Evolutionary conservation across 139 green algal species (phyloP), one percentile per base, ranked within the genome.

Genomic region (Pleodorina starrii): DNA sequence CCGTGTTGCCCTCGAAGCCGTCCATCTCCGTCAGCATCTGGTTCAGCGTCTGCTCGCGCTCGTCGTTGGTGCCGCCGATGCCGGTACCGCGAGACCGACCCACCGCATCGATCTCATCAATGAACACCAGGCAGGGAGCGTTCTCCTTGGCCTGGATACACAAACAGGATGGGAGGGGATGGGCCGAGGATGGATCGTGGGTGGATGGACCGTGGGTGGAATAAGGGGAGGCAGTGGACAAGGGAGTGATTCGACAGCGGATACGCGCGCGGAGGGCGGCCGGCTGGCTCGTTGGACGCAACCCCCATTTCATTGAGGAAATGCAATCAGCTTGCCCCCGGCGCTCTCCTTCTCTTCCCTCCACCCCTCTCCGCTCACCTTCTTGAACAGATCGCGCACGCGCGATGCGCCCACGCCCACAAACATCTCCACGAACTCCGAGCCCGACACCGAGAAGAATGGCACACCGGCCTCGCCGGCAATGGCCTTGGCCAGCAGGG

Each of bases 371-470:
- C 36, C 19, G 35, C 74, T 82, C 63, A 96, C 96, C 95, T 99
- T 99, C 91, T 98, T 97, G 92, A 99, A 99, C 46, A 99, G 96
- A 90, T 99, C 98, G 32, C 98, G 91, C 75, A 99, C 97, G 71
- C 98, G 96, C 27, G 95, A 97, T 10, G 98, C 98, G 44, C 98
- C 98, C 85, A 99, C 98, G 84, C 98, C 98, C n/a, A 99, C 98
- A 93, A 99, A 99, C 95, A 99, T 97, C 96, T 99, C 98, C 81
- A 99, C 98, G 90, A 99, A 99, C 94, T 99, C 98, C 0, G 96
- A 99, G 74, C 97, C 98, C 42, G 95, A 95, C 82, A 98, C 97
- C 72, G 96, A 98, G 95, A 99, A 99, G 96, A 99, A 99, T 42
- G 98, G 98, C 87, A 98, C 96, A 63, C 97, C 98, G 19, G 98